Evolutionary conservation across 768 basidiomycete genomes (phyloP), one percentile per base, ranked within the genome.

Genomic region (Suillus spraguei): DNA sequence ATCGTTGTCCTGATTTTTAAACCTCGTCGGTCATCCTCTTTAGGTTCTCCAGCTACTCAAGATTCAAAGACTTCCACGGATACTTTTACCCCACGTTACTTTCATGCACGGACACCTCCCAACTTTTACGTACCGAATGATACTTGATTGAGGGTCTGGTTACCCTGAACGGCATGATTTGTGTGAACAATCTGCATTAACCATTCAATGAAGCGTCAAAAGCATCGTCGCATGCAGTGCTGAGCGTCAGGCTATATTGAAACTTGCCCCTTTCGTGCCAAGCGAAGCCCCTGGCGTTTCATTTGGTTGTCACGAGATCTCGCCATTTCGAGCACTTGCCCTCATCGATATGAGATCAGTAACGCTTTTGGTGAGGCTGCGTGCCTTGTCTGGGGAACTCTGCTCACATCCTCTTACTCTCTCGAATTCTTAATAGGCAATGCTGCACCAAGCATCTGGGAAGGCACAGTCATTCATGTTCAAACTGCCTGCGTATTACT

Each of bases 1-100:
- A 84, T 97, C 70, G 70, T 98, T 66, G 86, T 95, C 56, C 84
- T 99, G 70, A 90, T 98, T 63, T 94, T 97, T 82, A 98, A 97
- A 80, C 95, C 96, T 50, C 88, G 87, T 74, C 80, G 83, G 68
- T 60, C 46, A 22, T 46, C 80, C 59, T 66, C 78, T 46, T 65
- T 64, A 17, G 50, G 64, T 14, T 66, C 73, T 65, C 78, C 73
- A 58, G 50, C 77, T 41, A 61, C 70, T 41, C 69, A 71, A 39
- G 36, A 67, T 47, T 65, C 72, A 11, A 60, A 39, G n/a, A 65
- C 62, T 55, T 66, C 55, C 49, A 53, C 56, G 63, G 68, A 77
- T 69, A 66, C 65, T 73, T 60, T 68, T 70, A 70, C 76, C 69
- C 62, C 69, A 69, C 70, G 71, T 69, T 66, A 62, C 64, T 49